Percentiles rank a stretch among this genome's conserved stretches.
Evolutionary conservation across 257 asterid genomes (phyloP).

Genomic region (Solanum dulcamara): DNA sequence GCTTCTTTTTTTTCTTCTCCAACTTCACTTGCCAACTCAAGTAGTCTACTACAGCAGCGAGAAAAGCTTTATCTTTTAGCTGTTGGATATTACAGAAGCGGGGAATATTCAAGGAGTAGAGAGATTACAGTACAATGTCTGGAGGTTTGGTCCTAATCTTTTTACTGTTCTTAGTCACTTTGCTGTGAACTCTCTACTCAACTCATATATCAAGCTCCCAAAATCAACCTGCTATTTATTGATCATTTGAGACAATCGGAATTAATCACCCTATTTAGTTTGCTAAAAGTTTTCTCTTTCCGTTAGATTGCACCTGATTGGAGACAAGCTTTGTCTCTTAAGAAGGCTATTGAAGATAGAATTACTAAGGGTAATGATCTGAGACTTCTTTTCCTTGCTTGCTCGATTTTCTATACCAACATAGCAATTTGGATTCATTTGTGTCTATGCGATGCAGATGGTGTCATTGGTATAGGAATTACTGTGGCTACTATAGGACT

Average conservation of each 20-base stretch:
- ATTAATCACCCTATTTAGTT: neutral
- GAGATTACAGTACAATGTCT: slow-evolving; percentile 43
- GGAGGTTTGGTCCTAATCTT: slow-evolving; percentile 28
- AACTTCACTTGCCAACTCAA: slow-evolving; percentile 40
- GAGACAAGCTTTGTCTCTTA: slow-evolving; percentile 63
- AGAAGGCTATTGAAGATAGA: slow-evolving; percentile 48
- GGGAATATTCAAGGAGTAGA: slow-evolving; percentile 57
- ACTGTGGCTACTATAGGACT: slow-evolving; percentile 57
- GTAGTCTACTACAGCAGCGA: slow-evolving; percentile 45
- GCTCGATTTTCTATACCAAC: neutral
- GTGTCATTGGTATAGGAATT: slow-evolving; percentile 67
- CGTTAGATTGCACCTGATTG: slow-evolving; percentile 67
- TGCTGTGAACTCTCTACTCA: neutral
- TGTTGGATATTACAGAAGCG: slow-evolving; percentile 52
- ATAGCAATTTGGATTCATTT: neutral
- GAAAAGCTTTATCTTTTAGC: slow-evolving; percentile 62
- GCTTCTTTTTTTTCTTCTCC: slow-evolving; percentile 2
- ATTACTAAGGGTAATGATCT: slow-evolving; percentile 43
- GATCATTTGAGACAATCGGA: neutral
- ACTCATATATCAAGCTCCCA: neutral
- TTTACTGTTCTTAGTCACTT: neutral
- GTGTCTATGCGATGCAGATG: slow-evolving; percentile 33
- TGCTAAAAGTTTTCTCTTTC: neutral
- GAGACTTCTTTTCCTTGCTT: neutral
- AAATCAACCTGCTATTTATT: neutral